phyloP scores from a whole-genome alignment of 1,284 basidiomycete genomes.

The Coniophora puteana region DNA sequence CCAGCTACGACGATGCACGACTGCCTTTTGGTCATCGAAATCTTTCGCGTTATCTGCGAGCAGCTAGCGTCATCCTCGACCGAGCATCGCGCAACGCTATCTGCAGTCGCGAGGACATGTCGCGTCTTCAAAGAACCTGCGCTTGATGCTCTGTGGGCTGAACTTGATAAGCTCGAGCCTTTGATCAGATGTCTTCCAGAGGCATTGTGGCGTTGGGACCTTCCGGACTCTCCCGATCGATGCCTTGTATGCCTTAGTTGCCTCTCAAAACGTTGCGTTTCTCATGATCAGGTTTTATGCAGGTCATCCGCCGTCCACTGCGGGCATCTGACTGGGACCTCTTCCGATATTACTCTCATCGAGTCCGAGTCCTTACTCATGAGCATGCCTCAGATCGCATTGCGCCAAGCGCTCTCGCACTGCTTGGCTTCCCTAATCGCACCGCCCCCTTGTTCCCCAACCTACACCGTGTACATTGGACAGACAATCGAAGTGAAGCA shows the following conservation, averaged over 20 bases:
- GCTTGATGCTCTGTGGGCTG: background rate
- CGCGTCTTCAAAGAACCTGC: background rate
- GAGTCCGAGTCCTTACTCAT: too few species aligned
- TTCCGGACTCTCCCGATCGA: too few species aligned
- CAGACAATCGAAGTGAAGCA: slow-evolving; percentile 1
- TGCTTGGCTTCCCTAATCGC: too few species aligned
- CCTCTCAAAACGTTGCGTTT: too few species aligned
- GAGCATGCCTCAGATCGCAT: too few species aligned
- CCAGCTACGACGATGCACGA: slow-evolving; percentile 11
- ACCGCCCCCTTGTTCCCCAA: slow-evolving; percentile 4
- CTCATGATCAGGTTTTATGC: too few species aligned
- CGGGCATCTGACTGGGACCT: too few species aligned
- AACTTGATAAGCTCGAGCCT: background rate
- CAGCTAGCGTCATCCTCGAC: slow-evolving; percentile 14
- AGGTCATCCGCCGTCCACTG: too few species aligned
- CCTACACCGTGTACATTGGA: slow-evolving; percentile 1
- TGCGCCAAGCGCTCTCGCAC: too few species aligned
- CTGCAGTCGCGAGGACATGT: background rate
- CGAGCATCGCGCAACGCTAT: background rate
- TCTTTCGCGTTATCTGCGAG: slow-evolving; percentile 12
- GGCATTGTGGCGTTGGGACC: too few species aligned
- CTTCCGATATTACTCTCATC: too few species aligned
- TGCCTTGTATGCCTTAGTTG: too few species aligned
- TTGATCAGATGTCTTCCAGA: background rate
- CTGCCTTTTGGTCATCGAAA: slow-evolving; percentile 21